Conservation (phyloP, 805 yeast species). For the Candida tibetensis region DNA sequence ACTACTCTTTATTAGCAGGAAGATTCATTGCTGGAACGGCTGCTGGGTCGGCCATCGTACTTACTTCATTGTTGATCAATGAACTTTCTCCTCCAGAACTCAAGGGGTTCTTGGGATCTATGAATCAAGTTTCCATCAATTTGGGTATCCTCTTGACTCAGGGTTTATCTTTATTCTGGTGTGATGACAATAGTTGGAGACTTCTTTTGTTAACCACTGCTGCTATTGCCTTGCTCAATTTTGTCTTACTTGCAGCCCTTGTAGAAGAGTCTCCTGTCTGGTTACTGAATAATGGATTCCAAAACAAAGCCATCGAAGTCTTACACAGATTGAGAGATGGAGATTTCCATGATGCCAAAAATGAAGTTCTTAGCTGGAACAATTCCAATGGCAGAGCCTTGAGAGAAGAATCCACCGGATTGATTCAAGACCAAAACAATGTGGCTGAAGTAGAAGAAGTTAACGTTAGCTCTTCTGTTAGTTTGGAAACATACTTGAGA, state of each 20-base stretch:
- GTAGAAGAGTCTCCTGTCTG: constrained; percentile 83
- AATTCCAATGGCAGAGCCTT: constrained; percentile 2
- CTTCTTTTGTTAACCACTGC: constrained; percentile 61
- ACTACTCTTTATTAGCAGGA: constrained; percentile 52
- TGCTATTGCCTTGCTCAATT: constrained; percentile 48
- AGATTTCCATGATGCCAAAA: constrained; percentile 29
- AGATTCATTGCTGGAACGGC: constrained; percentile 79
- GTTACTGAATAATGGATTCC: constrained; percentile 53
- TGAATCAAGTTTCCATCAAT: constrained; percentile 86
- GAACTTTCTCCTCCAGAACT: constrained; percentile 70
- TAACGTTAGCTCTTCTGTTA: constrained; percentile 14
- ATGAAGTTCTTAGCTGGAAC: constrained; percentile 39
- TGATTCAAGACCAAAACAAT: constrained; percentile 8
- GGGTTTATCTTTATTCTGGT: constrained; percentile 63
- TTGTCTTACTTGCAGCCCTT: constrained; percentile 36
- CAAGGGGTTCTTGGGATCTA: constrained; percentile 80
- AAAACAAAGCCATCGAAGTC: constrained; percentile 38
- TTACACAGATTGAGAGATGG: constrained; percentile 41
- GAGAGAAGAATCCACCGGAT: constrained; percentile 15
- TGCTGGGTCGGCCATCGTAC: constrained; percentile 85
- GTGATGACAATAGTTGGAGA: constrained; percentile 72
- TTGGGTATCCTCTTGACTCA: constrained; percentile 83
- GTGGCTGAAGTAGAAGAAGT: constrained; percentile 6
- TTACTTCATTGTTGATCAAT: constrained; percentile 76
- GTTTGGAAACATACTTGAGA: constrained; percentile 45